phyloP scores from a whole-genome alignment of 371 early-diverging fungal genomes.

The Saksenaea oblongispora region DNA sequence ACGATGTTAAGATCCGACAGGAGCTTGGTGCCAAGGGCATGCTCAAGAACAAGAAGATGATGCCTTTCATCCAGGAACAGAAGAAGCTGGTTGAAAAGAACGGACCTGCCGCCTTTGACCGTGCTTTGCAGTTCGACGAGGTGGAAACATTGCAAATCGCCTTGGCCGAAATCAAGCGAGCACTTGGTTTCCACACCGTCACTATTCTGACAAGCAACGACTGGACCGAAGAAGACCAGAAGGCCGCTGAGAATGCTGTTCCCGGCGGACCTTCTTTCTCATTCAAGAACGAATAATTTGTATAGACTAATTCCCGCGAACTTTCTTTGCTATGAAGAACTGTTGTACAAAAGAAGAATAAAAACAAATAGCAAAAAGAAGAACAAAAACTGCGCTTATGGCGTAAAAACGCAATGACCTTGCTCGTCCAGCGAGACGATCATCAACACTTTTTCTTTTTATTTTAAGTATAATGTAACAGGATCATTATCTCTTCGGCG shows the following conservation, averaged over 20 bases:
- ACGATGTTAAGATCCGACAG: constrained; percentile 73
- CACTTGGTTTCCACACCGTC: constrained; percentile 45
- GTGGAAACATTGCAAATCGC: constrained; percentile 60
- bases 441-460: background rate
- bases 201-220: constrained; percentile 49
- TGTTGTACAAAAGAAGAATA: no score
- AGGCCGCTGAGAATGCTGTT: constrained; percentile 60
- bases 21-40: constrained; percentile 72
- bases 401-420: background rate
- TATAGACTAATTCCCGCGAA: background rate
- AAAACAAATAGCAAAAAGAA: no score
- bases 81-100: constrained; percentile 69
- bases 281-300: constrained; percentile 47
- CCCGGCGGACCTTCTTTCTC: constrained; percentile 69
- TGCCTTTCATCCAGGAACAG: constrained; percentile 89
- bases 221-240: constrained; percentile 51
- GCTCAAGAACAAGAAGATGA: constrained; percentile 89
- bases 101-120: constrained; percentile 81
- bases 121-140: constrained; percentile 82
- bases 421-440: constrained; percentile 1
- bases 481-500: background rate
- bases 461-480: background rate
- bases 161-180: constrained; percentile 53
- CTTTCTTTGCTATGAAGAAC: no score
- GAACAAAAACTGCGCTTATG: background rate